phyloP scores from a whole-genome alignment of 805 yeast genomes.

The Lipomyces chichibuensis region DNA sequence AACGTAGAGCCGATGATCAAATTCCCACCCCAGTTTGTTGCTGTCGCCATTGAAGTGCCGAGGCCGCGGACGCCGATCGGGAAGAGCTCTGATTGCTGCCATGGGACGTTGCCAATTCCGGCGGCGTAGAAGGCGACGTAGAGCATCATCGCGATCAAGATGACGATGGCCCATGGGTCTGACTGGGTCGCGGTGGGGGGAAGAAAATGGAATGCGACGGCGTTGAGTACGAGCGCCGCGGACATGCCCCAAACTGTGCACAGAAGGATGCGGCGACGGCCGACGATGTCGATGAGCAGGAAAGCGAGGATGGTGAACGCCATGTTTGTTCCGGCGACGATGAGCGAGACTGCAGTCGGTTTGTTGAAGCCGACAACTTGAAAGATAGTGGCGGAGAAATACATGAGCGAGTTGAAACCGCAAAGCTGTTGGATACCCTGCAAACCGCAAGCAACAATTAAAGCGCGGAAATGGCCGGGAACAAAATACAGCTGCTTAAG shows the following conservation, averaged over 20 bases:
- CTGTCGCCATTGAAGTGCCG: constrained; percentile 89
- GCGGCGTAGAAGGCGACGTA: constrained; percentile 89
- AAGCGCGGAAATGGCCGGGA: constrained; percentile 77
- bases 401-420: constrained; percentile 95
- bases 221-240: constrained; percentile 71
- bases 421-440: constrained; percentile 97
- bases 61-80: constrained; percentile 92
- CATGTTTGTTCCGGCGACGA: constrained; percentile 93
- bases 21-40: constrained; percentile 95
- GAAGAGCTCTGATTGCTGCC: constrained; percentile 96
- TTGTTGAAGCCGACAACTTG: constrained; percentile 85
- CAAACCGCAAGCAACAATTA: constrained; percentile 85
- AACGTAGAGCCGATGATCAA: constrained; percentile 87
- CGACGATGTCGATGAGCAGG: constrained; percentile 81
- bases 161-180: constrained; percentile 75
- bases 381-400: constrained; percentile 90
- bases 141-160: constrained; percentile 80
- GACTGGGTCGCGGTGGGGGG: constrained; percentile 54
- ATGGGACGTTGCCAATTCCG: constrained; percentile 96
- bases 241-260: constrained; percentile 87
- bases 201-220: constrained; percentile 88
- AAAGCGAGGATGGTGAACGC: constrained; percentile 84
- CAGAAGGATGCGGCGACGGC: constrained; percentile 80
- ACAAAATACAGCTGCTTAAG: constrained; percentile 43
- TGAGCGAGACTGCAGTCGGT: constrained; percentile 92